Conservation (phyloP, 495 filamentous ascomycete genomes). For the Daldinia loculata region DNA sequence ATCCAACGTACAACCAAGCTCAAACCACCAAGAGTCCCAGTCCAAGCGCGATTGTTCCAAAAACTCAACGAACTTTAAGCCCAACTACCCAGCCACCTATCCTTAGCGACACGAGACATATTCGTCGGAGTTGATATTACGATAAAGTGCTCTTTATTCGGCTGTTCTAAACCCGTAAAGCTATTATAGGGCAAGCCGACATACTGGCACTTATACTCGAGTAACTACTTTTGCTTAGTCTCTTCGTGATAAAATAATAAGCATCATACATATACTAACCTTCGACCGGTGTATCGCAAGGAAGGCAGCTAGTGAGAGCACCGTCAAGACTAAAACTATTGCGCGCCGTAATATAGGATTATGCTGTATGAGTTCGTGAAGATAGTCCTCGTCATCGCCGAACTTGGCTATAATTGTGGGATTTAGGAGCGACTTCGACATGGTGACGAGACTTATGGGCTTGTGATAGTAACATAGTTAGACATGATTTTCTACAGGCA, state of each 20-base stretch:
- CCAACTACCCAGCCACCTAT: not conserved
- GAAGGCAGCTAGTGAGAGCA: slow-evolving; percentile 23
- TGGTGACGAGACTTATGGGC: not conserved
- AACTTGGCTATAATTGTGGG: not conserved
- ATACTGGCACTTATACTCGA: slow-evolving; percentile 14
- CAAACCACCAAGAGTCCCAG: not conserved
- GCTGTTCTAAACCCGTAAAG: not conserved
- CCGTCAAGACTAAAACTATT: not conserved
- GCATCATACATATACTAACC: slow-evolving; percentile 1
- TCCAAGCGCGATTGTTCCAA: not conserved
- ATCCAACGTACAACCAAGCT: not conserved
- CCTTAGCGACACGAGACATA: not conserved
- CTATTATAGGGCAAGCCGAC: not conserved
- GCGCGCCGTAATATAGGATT: not conserved
- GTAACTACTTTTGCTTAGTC: slow-evolving; percentile 16
- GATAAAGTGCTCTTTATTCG: not conserved
- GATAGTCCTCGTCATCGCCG: not conserved
- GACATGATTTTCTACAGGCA: not conserved
- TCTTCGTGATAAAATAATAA: not conserved
- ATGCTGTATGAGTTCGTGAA: not conserved
- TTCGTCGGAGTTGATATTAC: not conserved
- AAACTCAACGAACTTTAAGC: not conserved
- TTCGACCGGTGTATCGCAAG: slow-evolving; percentile 21
- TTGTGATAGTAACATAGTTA: not conserved
- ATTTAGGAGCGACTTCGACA: slow-evolving; percentile 1